These are phyloP conservation scores for Ustilago sp. DNA, from an alignment of 1,284 basidiomycete genomes.

Conservation along the genomic window DNA sequence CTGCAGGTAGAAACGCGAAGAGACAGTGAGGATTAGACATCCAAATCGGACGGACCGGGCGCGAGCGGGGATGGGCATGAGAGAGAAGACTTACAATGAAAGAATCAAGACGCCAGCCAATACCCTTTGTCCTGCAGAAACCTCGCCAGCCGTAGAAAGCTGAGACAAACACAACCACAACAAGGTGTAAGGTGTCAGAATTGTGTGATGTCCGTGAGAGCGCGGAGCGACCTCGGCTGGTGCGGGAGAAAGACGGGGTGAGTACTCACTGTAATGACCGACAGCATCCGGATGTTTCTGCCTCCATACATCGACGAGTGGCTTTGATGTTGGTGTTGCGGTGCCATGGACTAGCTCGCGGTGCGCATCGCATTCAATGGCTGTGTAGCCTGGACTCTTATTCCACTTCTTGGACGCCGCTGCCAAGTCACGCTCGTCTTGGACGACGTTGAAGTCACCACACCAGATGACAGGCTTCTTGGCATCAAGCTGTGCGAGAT, in stretches of 20 bases:
- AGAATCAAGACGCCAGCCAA: conserved; percentile 88
- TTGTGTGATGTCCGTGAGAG: neutral
- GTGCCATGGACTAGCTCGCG: conserved; percentile 64
- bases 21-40: neutral
- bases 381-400: conserved; percentile 69
- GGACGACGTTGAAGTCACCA: conserved; percentile 89
- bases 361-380: conserved; percentile 75
- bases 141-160: conserved; percentile 87
- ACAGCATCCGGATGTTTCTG: conserved; percentile 76
- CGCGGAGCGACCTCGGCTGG: neutral
- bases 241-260: neutral
- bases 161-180: neutral
- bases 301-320: conserved; percentile 85
- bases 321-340: conserved; percentile 52
- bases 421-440: conserved; percentile 67
- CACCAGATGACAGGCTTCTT: conserved; percentile 87
- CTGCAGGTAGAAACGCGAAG: neutral
- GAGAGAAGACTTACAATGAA: conserved; percentile 71
- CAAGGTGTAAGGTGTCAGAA: neutral
- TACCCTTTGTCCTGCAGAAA: conserved; percentile 81
- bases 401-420: conserved; percentile 71
- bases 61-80: neutral
- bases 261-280: conserved; percentile 74
- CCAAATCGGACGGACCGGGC: too few species aligned
- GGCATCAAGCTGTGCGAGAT: conserved; percentile 79